Percentiles rank a stretch among this genome's conserved stretches.
phyloP scores from a whole-genome alignment of 2,329 filamentous ascomycete genomes.

The Talaromyces sp. region DNA sequence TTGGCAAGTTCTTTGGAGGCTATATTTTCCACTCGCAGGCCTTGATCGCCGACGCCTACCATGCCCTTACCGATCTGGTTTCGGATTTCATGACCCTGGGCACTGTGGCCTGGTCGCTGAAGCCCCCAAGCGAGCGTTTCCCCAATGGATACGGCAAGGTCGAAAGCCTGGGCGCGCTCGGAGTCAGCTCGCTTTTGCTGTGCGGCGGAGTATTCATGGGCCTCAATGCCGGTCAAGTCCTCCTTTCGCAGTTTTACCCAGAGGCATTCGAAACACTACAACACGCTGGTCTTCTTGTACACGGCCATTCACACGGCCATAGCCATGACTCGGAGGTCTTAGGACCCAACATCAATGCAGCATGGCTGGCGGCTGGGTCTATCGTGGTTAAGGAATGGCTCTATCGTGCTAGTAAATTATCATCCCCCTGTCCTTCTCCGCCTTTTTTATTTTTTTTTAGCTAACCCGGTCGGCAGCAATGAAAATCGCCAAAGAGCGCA shows the following conservation, averaged over 20 bases:
- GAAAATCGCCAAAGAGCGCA: constrained; percentile 90
- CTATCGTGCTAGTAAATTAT: constrained; percentile 83
- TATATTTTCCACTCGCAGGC: constrained; percentile 93
- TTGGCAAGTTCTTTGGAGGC: constrained; percentile 86
- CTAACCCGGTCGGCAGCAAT: constrained; percentile 55
- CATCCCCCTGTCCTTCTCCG: background rate
- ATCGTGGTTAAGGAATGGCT: constrained; percentile 95
- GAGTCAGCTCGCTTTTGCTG: constrained; percentile 85
- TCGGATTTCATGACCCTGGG: constrained; percentile 91
- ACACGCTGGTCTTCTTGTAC: constrained; percentile 38
- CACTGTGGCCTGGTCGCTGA: constrained; percentile 89
- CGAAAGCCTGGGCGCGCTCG: constrained; percentile 90
- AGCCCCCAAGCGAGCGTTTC: constrained; percentile 74
- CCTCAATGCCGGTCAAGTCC: constrained; percentile 62
- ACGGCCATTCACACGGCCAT: constrained; percentile 56
- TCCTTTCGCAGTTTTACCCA: constrained; percentile 68
- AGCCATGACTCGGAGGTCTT: constrained; percentile 45
- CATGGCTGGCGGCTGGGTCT: constrained; percentile 86
- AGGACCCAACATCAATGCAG: constrained; percentile 83
- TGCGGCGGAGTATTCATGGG: constrained; percentile 91
- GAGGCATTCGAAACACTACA: constrained; percentile 52
- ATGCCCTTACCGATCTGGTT: constrained; percentile 89
- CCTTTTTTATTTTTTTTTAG: constrained; percentile 6
- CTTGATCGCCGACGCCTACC: constrained; percentile 88
- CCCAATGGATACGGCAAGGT: constrained; percentile 94